Conservation (phyloP, 2,329 filamentous ascomycete species). For the Stachybotrys elegans region DNA sequence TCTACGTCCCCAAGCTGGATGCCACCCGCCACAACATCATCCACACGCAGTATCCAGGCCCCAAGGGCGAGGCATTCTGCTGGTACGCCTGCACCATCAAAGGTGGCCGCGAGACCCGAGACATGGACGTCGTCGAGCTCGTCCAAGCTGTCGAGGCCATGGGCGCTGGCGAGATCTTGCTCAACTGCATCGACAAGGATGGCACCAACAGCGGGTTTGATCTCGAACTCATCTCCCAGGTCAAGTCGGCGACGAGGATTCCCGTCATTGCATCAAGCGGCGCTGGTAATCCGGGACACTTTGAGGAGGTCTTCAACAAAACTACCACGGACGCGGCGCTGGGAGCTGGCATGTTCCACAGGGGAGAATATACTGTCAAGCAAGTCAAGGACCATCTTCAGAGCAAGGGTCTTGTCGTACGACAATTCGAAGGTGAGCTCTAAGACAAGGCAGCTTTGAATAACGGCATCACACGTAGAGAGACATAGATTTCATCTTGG, state of each 20-base stretch:
- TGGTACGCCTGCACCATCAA: conserved; percentile 99
- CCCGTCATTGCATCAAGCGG: conserved; percentile 95
- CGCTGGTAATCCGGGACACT: conserved; percentile 82
- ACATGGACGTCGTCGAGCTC: conserved; percentile 88
- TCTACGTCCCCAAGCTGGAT: conserved; percentile 72
- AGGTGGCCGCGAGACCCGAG: conserved; percentile 88
- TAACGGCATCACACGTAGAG: too few relatives aligned
- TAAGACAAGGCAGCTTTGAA: too few relatives aligned
- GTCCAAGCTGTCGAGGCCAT: conserved; percentile 88
- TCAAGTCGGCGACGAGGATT: conserved; percentile 82
- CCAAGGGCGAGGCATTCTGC: conserved; percentile 73
- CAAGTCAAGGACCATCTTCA: conserved; percentile 84
- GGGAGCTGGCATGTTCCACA: conserved; percentile 96
- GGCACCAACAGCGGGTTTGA: conserved; percentile 94
- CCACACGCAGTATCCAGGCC: conserved; percentile 63
- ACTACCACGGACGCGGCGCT: conserved; percentile 88
- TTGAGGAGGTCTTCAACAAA: conserved; percentile 81
- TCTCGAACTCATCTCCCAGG: conserved; percentile 81
- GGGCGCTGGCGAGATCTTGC: conserved; percentile 87
- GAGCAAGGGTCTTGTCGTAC: conserved; percentile 68
- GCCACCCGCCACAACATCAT: conserved; percentile 71
- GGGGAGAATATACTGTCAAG: conserved; percentile 89
- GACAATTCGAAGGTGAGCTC: conserved; percentile 64
- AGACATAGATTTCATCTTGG: too few relatives aligned
- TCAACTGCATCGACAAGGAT: conserved; percentile 98